Conservation (phyloP, 495 filamentous ascomycete species). For the Lophium mytilinum region DNA sequence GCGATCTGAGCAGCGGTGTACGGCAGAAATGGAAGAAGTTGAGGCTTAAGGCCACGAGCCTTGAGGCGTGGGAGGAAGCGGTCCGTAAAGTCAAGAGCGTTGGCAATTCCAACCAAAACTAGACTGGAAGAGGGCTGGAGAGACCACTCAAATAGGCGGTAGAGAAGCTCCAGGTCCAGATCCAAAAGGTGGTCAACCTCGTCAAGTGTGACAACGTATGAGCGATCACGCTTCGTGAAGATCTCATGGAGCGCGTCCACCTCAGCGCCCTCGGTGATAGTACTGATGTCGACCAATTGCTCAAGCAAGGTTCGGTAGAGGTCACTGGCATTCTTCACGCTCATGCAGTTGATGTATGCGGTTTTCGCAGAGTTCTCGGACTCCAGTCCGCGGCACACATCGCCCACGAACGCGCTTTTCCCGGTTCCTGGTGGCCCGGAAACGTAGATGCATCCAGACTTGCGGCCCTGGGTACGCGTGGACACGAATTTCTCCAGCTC, state of each 20-base stretch:
- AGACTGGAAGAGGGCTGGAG: slow-evolving; percentile 68
- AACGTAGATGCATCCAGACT: slow-evolving; percentile 85
- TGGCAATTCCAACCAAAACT: slow-evolving; percentile 85
- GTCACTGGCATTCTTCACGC: slow-evolving; percentile 74
- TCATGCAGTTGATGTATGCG: slow-evolving; percentile 91
- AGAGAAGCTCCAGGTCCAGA: slow-evolving; percentile 75
- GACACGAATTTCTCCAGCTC: slow-evolving; percentile 64
- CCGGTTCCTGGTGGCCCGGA: slow-evolving; percentile 94
- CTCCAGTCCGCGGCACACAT: slow-evolving; percentile 57
- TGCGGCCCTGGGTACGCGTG: slow-evolving; percentile 47
- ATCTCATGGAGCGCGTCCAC: slow-evolving; percentile 50
- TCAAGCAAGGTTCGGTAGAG: slow-evolving; percentile 68
- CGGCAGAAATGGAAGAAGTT: slow-evolving; percentile 83
- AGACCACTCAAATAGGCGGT: slow-evolving; percentile 91
- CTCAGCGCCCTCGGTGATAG: slow-evolving; percentile 49
- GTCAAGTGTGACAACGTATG: slow-evolving; percentile 76
- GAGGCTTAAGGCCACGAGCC: slow-evolving; percentile 80
- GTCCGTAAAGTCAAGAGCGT: slow-evolving; percentile 91
- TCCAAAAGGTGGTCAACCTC: slow-evolving; percentile 92
- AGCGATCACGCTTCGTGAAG: slow-evolving; percentile 52
- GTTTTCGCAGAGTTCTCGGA: slow-evolving; percentile 40
- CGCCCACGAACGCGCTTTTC: slow-evolving; percentile 85
- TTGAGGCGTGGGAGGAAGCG: slow-evolving; percentile 91
- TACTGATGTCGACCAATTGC: slow-evolving; percentile 47
- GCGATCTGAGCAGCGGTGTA: slow-evolving; percentile 88